phyloP scores from a whole-genome alignment of 2,329 filamentous ascomycete genomes.

The Arthrobotrys iridis region DNA sequence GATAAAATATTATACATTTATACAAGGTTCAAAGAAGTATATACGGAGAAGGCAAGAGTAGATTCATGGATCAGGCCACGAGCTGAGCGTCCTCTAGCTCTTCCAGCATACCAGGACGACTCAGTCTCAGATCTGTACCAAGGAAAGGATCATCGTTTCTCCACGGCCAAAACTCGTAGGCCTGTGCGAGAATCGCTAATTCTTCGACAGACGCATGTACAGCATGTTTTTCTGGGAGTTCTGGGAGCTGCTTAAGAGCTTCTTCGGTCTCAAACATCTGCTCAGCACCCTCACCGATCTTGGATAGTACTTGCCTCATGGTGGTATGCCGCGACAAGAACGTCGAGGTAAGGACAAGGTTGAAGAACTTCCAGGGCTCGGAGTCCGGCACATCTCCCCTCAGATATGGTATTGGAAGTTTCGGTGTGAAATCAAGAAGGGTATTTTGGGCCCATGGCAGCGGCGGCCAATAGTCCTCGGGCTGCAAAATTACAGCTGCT shows the following conservation, averaged over 20 bases:
- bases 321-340: slow-evolving; percentile 30
- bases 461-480: slow-evolving; percentile 28
- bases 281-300: slow-evolving; percentile 41
- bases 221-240: slow-evolving; percentile 31
- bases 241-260: slow-evolving; percentile 5
- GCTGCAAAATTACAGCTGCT: slow-evolving; percentile 56
- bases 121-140: slow-evolving; percentile 27
- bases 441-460: slow-evolving; percentile 22
- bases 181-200: slow-evolving; percentile 15
- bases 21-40: not conserved
- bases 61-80: not conserved
- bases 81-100: slow-evolving; percentile 34
- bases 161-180: slow-evolving; percentile 52
- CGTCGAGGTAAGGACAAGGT: slow-evolving; percentile 31
- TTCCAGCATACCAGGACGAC: slow-evolving; percentile 27
- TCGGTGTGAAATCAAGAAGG: slow-evolving; percentile 36
- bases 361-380: slow-evolving; percentile 51
- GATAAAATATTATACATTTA: not conserved
- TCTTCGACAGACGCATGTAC: slow-evolving; percentile 33
- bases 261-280: slow-evolving; percentile 41
- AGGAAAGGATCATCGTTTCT: slow-evolving; percentile 36
- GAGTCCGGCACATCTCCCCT: slow-evolving; percentile 22
- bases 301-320: slow-evolving; percentile 22
- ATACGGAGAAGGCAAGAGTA: not conserved
- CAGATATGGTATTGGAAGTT: slow-evolving; percentile 24